Percentiles rank a stretch among this genome's conserved stretches.
Evolutionary conservation across 2,329 filamentous ascomycete genomes (phyloP).

Genomic region (Corniculantispora saksenae): DNA sequence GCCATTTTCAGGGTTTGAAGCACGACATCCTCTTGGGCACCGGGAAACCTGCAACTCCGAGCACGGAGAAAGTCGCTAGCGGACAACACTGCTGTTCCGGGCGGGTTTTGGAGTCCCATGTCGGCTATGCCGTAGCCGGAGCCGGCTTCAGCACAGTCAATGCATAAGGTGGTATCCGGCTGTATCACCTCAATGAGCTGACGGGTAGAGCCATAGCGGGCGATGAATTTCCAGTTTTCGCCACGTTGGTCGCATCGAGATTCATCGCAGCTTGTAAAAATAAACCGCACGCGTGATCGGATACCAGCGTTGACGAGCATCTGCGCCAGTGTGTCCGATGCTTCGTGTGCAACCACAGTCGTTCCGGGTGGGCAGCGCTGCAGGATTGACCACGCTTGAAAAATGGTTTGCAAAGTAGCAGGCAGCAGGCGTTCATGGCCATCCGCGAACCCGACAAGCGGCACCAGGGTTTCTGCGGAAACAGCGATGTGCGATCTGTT

Average conservation of each 20-base stretch:
- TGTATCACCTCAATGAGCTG: neutral
- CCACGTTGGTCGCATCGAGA: neutral
- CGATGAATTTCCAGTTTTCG: neutral
- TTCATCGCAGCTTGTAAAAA: neutral
- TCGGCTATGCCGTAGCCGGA: neutral
- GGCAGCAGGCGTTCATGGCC: neutral
- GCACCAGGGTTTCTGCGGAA: neutral
- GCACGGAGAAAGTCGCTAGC: neutral
- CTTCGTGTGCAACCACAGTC: neutral
- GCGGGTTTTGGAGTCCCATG: neutral
- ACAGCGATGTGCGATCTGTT: neutral
- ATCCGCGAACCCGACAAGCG: neutral
- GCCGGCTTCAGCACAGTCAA: neutral
- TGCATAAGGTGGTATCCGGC: neutral
- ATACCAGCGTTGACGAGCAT: neutral
- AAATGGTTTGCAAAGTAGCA: neutral
- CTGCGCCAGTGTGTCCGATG: neutral
- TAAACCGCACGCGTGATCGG: neutral
- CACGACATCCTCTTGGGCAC: neutral
- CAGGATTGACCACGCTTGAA: neutral
- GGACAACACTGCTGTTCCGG: neutral
- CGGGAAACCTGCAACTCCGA: neutral
- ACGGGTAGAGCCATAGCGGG: conserved; percentile 2
- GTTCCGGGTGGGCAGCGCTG: neutral
- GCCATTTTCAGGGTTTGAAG: neutral